Evolutionary conservation across 768 basidiomycete genomes (phyloP), one percentile per base, ranked within the genome.

Genomic region (Suillus hirtellus): DNA sequence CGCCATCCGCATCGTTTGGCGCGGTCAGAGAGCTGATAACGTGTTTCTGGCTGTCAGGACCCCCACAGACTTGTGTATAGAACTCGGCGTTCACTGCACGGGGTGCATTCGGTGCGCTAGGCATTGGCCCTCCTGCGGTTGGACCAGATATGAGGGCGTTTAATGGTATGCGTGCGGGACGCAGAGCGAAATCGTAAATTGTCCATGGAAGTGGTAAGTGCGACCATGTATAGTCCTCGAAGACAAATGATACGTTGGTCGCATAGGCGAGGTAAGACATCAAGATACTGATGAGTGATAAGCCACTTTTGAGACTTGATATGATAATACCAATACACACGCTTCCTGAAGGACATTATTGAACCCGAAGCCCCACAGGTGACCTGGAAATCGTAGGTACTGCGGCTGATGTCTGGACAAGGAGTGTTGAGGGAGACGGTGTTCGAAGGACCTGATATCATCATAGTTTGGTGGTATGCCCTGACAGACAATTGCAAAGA

Each of bases 161-260:
- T 46, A 88, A 68, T 0, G 88, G 88, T 53, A 87, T 78, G 4
- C 77, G 76, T 0, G 81, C 76, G 4, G 84, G 81, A 24, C 86
- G 79, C 60, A 87, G 75, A 0, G 82, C 76, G 61, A 84, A 80
- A 65, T 82, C 84, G 64, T 86, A 85, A 0, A 86, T 59, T 2
- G 84, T 83, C 71, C 84, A 87, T 3, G 82, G 81, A 37, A 85
- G 71, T 3, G 85, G 82, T 0, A 76, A 65, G 55, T 81, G 83
- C 0, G 86, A 86, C 86, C 86, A 88, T 42, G 78, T 79, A 63
- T 86, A 87, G 68, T 87, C 85, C 63, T 86, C 84, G 62, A 88
- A 89, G 1, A 88, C 86, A 62, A 81, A 88, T 1, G 84, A 82
- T 15, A 85, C 74, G 64, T 84, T 80, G 12, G 83, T 70, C 43